These are phyloP conservation scores for Penicillium steckii DNA, from an alignment of 495 filamentous ascomycete species.

Conservation along the genomic window DNA sequence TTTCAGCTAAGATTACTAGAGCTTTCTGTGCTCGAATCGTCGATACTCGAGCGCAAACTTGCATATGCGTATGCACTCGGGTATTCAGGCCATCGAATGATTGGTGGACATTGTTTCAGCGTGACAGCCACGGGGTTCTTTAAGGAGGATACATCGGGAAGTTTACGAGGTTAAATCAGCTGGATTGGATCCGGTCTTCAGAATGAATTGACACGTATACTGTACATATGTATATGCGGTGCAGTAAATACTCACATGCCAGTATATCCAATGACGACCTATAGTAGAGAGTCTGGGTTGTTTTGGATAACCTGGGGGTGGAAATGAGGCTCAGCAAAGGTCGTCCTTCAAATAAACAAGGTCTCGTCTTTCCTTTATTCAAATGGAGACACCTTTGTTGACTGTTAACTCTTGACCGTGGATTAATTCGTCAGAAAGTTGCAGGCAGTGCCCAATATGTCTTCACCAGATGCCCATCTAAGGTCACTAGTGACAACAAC, in stretches of 20 bases:
- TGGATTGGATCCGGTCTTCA: too few relatives aligned
- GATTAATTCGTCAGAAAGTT: not conserved
- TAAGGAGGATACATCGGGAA: too few relatives aligned
- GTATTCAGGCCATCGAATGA: not conserved
- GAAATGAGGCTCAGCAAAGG: too few relatives aligned
- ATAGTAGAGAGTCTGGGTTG: too few relatives aligned
- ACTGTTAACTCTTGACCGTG: not conserved
- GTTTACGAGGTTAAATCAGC: too few relatives aligned
- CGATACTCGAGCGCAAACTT: not conserved
- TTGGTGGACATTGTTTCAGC: not conserved
- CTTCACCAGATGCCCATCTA: not conserved
- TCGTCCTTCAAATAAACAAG: too few relatives aligned
- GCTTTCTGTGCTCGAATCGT: not conserved
- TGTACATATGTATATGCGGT: too few relatives aligned
- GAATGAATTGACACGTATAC: not conserved
- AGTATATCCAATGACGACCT: too few relatives aligned
- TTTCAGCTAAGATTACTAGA: not conserved
- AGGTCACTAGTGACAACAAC: not conserved
- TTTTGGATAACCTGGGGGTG: too few relatives aligned
- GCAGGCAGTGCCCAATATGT: not conserved
- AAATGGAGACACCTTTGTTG: not conserved
- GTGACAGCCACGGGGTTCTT: not conserved
- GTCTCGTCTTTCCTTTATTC: not conserved
- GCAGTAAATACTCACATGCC: too few relatives aligned
- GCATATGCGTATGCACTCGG: not conserved